Evolutionary conservation across 257 asterid species (phyloP), one percentile per base, ranked within the genome.

Genomic region (Dorcoceras hygrometricum): DNA sequence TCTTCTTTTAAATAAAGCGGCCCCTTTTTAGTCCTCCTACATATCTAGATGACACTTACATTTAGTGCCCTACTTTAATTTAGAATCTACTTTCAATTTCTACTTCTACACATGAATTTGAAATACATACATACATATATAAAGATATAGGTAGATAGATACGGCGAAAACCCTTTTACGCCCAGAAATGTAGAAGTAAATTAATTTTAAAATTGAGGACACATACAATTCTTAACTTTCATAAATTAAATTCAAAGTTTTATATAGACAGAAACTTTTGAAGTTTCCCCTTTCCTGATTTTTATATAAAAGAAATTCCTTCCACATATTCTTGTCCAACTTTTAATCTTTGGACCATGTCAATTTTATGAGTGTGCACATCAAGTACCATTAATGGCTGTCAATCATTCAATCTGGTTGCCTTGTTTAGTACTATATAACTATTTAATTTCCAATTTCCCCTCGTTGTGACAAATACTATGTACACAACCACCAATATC

Each of bases 51-150:
- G 80, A 77, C 71, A 76, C 73, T 78, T 51, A 60, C 68, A 76
- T 77, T 63, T 80, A 61, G 60, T 64, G 60, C 62, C 62, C 75
- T 64, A 69, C 73, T 59, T 50, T 64, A 69, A 71, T 59, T 50
- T 55, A 67, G 87, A 87, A 81, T 83, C 90, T 78, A 69, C 86
- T 87, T 87, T 87, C 80, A 23, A 67, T 67, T 66, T n/a, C n/a
- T n/a, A n/a, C n/a, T n/a, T n/a, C n/a, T n/a, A n/a, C n/a, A n/a
- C n/a, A n/a, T n/a, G n/a, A n/a, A n/a, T n/a, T n/a, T n/a, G n/a
- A n/a, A n/a, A n/a, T n/a, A n/a, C n/a, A n/a, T n/a, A n/a, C n/a
- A n/a, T n/a, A n/a, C n/a, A n/a, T n/a, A n/a, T n/a, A n/a, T n/a
- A n/a, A n/a, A n/a, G n/a, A n/a, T n/a, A n/a, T n/a, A n/a, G n/a